Evolutionary conservation across 345 rosid genomes (phyloP), one percentile per base, ranked within the genome.

Genomic region (Eucalyptus caleyi): DNA sequence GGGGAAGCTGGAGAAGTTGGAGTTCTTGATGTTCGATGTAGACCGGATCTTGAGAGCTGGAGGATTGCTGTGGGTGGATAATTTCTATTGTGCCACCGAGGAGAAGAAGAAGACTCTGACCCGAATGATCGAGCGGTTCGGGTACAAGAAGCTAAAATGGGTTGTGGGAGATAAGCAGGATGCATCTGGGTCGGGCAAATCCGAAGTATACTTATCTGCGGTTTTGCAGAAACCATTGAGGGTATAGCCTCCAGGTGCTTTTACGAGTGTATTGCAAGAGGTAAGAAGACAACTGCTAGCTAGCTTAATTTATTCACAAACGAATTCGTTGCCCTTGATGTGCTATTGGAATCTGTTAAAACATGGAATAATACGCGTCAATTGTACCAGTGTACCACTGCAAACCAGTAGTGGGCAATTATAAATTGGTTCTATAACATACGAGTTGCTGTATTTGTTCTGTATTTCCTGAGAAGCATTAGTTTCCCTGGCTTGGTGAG

Each of bases 111-210:
- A 90, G 88, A 91, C 90, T 30, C 90, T 98, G 92, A 98, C 98
- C 24, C 95, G 95, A 85, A 88, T 98, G 92, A 94, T 97, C 0
- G 99, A 98, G 95, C 94, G 92, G 87, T 96, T 98, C 53, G 97
- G 98, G 65, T 97, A 98, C 90, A 98, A 95, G 93, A 98, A 98
- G 94, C 93, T 98, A 89, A 98, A 97, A 91, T 98, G 99, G 99
- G 99, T 95, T 40, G 93, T 95, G 24, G 99, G 99, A 37, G 99
- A 97, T 94, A 97, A 97, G 90, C 80, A 80, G 30, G 89, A 90
- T 88, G 86, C 82, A 16, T 91, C 92, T 80, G 94, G 92, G 15
- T 88, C 92, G 2, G 94, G 94, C 49, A 95, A 94, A 92, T 88
- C 95, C 14, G 95, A 97, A 91, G 93, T 94, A 49, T 93, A 95